These are phyloP conservation scores for Heterobasidion occidentale DNA, from an alignment of 1,284 basidiomycete species.

Conservation along the genomic window DNA sequence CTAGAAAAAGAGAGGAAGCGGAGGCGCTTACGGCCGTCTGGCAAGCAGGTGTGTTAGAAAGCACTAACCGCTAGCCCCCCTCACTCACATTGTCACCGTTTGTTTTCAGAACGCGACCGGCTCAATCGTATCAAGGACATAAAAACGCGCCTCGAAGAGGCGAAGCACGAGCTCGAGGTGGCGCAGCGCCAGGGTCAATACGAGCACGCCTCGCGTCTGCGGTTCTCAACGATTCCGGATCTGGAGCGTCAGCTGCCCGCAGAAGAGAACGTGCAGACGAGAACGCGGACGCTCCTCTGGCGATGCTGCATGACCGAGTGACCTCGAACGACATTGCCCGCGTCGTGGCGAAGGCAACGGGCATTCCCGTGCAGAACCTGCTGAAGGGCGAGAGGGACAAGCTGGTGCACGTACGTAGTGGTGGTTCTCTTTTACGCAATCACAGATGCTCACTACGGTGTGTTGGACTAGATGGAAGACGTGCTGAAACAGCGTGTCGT, in stretches of 20 bases:
- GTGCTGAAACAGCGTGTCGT: constrained; percentile 70
- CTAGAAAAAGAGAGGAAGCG: constrained; percentile 54
- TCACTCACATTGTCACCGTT: background rate
- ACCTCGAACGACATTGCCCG: constrained; percentile 84
- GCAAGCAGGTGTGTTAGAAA: constrained; percentile 49
- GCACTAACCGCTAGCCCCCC: background rate
- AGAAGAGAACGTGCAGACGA: constrained; percentile 44
- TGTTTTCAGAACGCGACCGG: constrained; percentile 57
- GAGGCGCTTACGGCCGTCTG: constrained; percentile 60
- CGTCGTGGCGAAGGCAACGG: constrained; percentile 85
- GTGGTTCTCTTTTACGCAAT: background rate
- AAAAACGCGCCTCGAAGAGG: constrained; percentile 77
- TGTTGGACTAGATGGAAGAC: constrained; percentile 83
- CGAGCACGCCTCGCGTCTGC: constrained; percentile 73
- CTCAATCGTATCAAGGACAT: constrained; percentile 73
- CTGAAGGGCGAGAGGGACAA: constrained; percentile 88
- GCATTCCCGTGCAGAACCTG: constrained; percentile 86
- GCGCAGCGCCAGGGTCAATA: constrained; percentile 83
- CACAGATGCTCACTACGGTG: constrained; percentile 3
- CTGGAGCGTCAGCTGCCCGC: constrained; percentile 69
- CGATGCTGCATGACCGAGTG: constrained; percentile 81
- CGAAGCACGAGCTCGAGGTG: constrained; percentile 81
- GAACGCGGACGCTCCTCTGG: constrained; percentile 37
- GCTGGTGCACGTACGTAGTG: constrained; percentile 68
- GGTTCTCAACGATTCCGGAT: constrained; percentile 81